Evolutionary conservation across 2,329 filamentous ascomycete genomes (phyloP).

Genomic region (Zymoseptoria brevis): DNA sequence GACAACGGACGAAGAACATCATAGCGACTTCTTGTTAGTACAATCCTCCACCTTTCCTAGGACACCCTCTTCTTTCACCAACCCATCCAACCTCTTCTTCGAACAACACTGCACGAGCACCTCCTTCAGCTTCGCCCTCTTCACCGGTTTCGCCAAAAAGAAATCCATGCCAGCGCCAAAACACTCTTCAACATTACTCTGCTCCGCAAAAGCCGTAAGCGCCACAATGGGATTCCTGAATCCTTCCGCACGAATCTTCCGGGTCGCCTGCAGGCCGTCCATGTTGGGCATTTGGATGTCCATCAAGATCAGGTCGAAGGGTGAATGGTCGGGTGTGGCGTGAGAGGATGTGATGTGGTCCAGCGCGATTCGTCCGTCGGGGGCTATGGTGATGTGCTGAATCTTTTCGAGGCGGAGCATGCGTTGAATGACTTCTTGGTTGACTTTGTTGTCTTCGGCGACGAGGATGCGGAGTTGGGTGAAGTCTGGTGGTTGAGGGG

Average conservation of each 20-base stretch:
- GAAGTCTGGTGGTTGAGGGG: neutral
- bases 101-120: neutral
- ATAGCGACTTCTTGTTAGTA: too few species aligned
- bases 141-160: slow-evolving; percentile 67
- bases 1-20: too few species aligned
- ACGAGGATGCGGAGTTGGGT: slow-evolving; percentile 59
- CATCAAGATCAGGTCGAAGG: slow-evolving; percentile 81
- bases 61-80: too few species aligned
- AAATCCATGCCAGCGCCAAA: slow-evolving; percentile 89
- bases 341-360: slow-evolving; percentile 68
- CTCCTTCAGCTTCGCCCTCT: neutral
- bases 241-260: slow-evolving; percentile 75
- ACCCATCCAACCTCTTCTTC: neutral
- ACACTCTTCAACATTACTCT: slow-evolving; percentile 25
- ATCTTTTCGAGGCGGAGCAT: slow-evolving; percentile 69
- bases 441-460: slow-evolving; percentile 67
- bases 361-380: slow-evolving; percentile 61
- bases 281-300: slow-evolving; percentile 21
- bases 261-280: slow-evolving; percentile 32
- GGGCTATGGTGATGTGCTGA: slow-evolving; percentile 79
- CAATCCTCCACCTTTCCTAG: too few species aligned
- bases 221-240: slow-evolving; percentile 67
- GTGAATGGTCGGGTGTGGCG: slow-evolving; percentile 56
- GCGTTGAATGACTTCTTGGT: slow-evolving; percentile 52
- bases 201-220: slow-evolving; percentile 5